Evolutionary conservation across 1,284 basidiomycete species (phyloP).

Genomic region (Ganoderma meredithae): DNA sequence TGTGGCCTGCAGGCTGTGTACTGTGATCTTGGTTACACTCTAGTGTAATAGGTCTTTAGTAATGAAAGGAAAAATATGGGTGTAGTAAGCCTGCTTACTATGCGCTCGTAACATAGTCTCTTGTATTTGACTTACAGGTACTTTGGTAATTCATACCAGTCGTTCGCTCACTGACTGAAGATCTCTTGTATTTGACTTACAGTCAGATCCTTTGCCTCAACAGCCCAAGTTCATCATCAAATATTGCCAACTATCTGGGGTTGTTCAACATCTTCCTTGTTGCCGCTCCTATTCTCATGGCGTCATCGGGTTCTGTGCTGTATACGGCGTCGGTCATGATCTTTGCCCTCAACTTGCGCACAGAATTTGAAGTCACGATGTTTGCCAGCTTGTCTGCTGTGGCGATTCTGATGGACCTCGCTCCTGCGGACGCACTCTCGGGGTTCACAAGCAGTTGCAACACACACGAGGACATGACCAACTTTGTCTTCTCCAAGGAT

Average conservation of each 20-base stretch:
- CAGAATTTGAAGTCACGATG: conserved; percentile 45
- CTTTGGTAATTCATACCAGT: too few species aligned
- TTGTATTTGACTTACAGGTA: too few species aligned
- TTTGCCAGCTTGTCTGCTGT: conserved; percentile 48
- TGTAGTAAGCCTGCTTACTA: too few species aligned
- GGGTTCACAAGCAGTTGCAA: conserved; percentile 52
- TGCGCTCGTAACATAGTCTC: too few species aligned
- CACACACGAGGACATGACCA: conserved; percentile 47
- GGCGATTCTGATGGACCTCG: conserved; percentile 50
- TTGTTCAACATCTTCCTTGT: conserved; percentile 56
- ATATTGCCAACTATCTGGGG: conserved; percentile 56
- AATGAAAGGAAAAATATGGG: too few species aligned
- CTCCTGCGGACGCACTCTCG: conserved; percentile 50
- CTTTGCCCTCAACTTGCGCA: conserved; percentile 36
- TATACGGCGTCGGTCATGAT: conserved; percentile 53
- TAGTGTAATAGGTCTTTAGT: too few species aligned
- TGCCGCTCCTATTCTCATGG: conserved; percentile 46
- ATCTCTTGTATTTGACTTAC: too few species aligned
- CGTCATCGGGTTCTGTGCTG: conserved; percentile 42
- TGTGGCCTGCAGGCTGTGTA: too few species aligned
- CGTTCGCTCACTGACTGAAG: too few species aligned
- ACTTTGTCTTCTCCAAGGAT: background rate
- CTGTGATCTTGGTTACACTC: too few species aligned
- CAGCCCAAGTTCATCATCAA: too few species aligned
- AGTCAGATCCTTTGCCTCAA: too few species aligned